Evolutionary conservation across 768 basidiomycete species (phyloP), one percentile per base, ranked within the genome.

Genomic region (Candolleomyces efflorescens): DNA sequence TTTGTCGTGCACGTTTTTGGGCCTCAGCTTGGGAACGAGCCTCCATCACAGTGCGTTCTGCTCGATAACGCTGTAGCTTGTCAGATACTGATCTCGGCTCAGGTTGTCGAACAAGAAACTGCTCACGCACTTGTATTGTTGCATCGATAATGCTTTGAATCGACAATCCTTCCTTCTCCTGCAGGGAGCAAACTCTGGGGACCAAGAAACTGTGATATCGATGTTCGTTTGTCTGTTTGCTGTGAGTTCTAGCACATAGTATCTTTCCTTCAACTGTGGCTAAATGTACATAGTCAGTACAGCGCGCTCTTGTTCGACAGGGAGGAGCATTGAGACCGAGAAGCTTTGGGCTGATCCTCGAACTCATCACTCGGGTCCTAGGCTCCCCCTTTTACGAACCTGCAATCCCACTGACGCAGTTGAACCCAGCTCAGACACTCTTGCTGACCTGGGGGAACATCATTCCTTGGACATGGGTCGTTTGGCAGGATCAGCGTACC

Each of bases 381-480:
- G 62, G 69, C n/a, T 65, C 66, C 1, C 65, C 68, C 12, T 60
- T 63, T 26, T 52, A 44, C 12, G 45, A 45, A 36, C 43, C 49
- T 2, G 58, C 54, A 47, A 23, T 53, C 36, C 63, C 65, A 0
- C 39, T 66, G 32, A 58, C 60, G 50, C 37, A 36, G 15, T 47
- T 68, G 10, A 65, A 65, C 41, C 18, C 20, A 13, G 18, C 46
- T 68, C 85, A 11, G 78, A 80, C 58, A 67, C 48, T 87, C 20
- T 65, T 90, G n/a, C 54, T 87, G n/a, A 71, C 71, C 59, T 89
- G 84, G 82, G 81, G 83, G 27, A 61, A 75, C 11, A 69, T 79
- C 11, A 67, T 87, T 2, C 77, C 80, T 1, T 90, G 89, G 88
- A 75, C 74, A 54, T 92, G 90, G 88, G 69, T 65, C 11, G 68